Base-by-base conservation (phyloP, 768 basidiomycete genomes). In the Kondoa malvinella region DNA sequence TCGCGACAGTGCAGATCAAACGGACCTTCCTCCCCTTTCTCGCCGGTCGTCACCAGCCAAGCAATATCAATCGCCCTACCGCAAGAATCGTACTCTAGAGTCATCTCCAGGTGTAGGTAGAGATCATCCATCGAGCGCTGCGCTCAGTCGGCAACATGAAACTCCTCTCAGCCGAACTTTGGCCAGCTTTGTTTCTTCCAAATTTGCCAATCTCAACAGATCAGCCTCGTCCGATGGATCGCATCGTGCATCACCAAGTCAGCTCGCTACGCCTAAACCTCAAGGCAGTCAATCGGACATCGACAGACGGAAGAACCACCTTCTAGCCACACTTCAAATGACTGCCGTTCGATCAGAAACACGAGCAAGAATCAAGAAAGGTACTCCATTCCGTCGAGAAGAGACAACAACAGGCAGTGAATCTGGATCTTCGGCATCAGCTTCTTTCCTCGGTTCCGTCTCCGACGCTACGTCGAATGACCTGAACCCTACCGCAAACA, bases 321-420 rank as follows among this genome's bases (percentile, higher is more conserved):
- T 92, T 15, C 82, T 92, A 50, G 85, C 84, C 8, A 86, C 91
- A 4, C 87, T 92, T 74, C 86, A 89, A 73, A 88, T 88, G 3
- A 88, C 86, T 1, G 69, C 69, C 21, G 32, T 69, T 2, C 68
- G 62, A 33, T 69, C 69, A 2, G 34, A 16, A 27, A 79, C 86
- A 2, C 84, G 88, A 33, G 87, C 88, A 0, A 82, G 86, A 8
- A 79, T 89, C 74, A 81, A 82, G 74, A 76, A 82, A 72, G 80
- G 83, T 26, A 84, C 88, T 16, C 84, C 87, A 50, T 82, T 85
- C 77, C 4, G 57, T 34, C 33, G 16, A n/a, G 64, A 32, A 15
- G 15, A 27, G 64, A 4, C 27, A 14, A 62, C 57, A 12, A 64
- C 34, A 17, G 40, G 21, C 16, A 34, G 25, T 33, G 26, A 26